Percentiles rank a stretch among this genome's conserved stretches.
Evolutionary conservation across 2,329 filamentous ascomycete genomes (phyloP).

Genomic region (Alternaria sp.): DNA sequence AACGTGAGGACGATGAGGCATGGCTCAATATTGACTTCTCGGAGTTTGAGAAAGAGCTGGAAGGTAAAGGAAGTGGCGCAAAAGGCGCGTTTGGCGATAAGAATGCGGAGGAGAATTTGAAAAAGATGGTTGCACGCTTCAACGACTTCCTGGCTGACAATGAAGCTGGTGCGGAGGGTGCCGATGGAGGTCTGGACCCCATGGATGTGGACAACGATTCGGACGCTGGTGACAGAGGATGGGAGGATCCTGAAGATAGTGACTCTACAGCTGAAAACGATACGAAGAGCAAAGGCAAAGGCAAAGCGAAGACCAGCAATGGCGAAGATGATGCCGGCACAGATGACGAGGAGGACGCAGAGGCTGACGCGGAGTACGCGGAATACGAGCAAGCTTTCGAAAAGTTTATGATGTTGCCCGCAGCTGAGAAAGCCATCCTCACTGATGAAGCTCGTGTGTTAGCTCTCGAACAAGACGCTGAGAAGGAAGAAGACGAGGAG

Average conservation of each 20-base stretch:
- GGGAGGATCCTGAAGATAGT: conserved; percentile 54
- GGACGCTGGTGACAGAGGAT: conserved; percentile 57
- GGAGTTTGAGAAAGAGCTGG: conserved; percentile 85
- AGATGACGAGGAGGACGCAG: conserved; percentile 53
- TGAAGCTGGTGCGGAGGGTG: conserved; percentile 80
- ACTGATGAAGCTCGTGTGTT: conserved; percentile 48
- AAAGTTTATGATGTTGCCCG: conserved; percentile 78
- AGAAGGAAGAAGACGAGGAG: conserved; percentile 60
- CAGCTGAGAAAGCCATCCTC: conserved; percentile 45
- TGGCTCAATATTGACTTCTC: conserved; percentile 94
- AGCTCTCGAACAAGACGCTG: conserved; percentile 52
- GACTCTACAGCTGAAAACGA: conserved; percentile 51
- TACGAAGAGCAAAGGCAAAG: conserved; percentile 48
- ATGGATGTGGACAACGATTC: conserved; percentile 73
- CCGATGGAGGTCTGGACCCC: conserved; percentile 68
- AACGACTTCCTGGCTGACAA: conserved; percentile 91
- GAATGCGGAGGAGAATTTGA: conserved; percentile 76
- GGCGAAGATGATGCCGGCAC: conserved; percentile 31
- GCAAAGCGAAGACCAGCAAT: conserved; percentile 70
- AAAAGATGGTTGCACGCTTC: conserved; percentile 93
- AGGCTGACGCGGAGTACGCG: conserved; percentile 77
- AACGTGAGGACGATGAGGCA: conserved; percentile 80
- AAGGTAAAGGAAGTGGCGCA: conserved; percentile 53
- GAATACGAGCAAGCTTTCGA: conserved; percentile 81
- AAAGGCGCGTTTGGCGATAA: conserved; percentile 67